Conservation (phyloP, 2,329 filamentous ascomycete species). For the Chaetomiaceae sp. region DNA sequence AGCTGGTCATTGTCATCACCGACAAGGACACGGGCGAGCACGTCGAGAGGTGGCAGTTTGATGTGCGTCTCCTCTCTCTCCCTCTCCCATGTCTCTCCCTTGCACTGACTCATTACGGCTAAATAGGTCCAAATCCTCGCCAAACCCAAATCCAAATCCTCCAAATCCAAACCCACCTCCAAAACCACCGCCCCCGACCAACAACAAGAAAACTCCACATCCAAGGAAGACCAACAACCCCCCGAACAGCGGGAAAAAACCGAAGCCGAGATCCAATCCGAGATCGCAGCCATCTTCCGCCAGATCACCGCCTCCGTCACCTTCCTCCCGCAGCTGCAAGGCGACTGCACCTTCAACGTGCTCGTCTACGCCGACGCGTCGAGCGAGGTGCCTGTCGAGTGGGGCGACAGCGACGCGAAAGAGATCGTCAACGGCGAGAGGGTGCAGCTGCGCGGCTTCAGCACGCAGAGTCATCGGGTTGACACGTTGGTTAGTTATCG, state of each 20-base stretch:
- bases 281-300: conserved; percentile 94
- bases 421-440: conserved; percentile 93
- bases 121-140: conserved; percentile 38
- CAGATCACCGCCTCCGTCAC: conserved; percentile 98
- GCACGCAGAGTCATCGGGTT: conserved; percentile 88
- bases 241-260: conserved; percentile 69
- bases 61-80: conserved; percentile 50
- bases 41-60: conserved; percentile 97
- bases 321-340: conserved; percentile 82
- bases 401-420: conserved; percentile 97
- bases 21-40: conserved; percentile 96
- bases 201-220: conserved; percentile 67
- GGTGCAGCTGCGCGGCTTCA: conserved; percentile 92
- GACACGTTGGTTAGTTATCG: conserved; percentile 95
- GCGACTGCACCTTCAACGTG: conserved; percentile 97
- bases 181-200: conserved; percentile 26
- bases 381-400: conserved; percentile 93
- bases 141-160: conserved; percentile 31
- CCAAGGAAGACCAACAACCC: conserved; percentile 56
- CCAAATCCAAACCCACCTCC: conserved; percentile 49
- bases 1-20: conserved; percentile 93
- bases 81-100: background rate
- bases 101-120: conserved; percentile 7
- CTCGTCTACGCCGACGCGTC: conserved; percentile 96
- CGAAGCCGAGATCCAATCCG: conserved; percentile 87